Conservation (phyloP, 345 rosid species). For the Leavenworthia alabamica region DNA sequence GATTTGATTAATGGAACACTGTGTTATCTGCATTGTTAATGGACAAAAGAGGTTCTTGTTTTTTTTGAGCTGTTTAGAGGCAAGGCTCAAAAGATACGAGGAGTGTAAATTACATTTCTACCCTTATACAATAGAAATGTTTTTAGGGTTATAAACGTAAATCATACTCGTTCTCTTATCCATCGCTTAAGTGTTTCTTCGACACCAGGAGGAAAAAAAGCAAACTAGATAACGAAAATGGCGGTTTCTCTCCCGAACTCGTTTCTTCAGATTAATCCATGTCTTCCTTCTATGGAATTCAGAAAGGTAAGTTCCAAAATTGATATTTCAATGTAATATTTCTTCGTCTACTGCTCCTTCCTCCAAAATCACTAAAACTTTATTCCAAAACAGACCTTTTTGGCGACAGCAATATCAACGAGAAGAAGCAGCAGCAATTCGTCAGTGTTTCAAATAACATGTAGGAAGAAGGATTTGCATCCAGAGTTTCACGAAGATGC, state of each 20-base stretch:
- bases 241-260: conserved; percentile 56
- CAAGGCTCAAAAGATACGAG: too few relatives aligned
- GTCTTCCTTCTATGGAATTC: conserved; percentile 30
- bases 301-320: conserved; percentile 41
- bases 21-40: neutral
- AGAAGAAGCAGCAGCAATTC: neutral
- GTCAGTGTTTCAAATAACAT: conserved; percentile 40
- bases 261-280: conserved; percentile 55
- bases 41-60: too few relatives aligned
- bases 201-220: too few relatives aligned
- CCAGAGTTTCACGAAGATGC: conserved; percentile 73
- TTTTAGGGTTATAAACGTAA: too few relatives aligned
- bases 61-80: too few relatives aligned
- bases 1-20: conserved; percentile 18
- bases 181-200: too few relatives aligned
- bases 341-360: too few relatives aligned
- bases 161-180: too few relatives aligned
- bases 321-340: too few relatives aligned
- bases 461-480: conserved; percentile 81
- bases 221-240: conserved; percentile 41
- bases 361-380: too few relatives aligned
- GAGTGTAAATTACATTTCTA: neutral
- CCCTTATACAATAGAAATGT: neutral
- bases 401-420: too few relatives aligned
- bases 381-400: too few relatives aligned